Evolutionary conservation across 1,139 yeast genomes (phyloP), one percentile per base, ranked within the genome.

Genomic region (Candida sp.): DNA sequence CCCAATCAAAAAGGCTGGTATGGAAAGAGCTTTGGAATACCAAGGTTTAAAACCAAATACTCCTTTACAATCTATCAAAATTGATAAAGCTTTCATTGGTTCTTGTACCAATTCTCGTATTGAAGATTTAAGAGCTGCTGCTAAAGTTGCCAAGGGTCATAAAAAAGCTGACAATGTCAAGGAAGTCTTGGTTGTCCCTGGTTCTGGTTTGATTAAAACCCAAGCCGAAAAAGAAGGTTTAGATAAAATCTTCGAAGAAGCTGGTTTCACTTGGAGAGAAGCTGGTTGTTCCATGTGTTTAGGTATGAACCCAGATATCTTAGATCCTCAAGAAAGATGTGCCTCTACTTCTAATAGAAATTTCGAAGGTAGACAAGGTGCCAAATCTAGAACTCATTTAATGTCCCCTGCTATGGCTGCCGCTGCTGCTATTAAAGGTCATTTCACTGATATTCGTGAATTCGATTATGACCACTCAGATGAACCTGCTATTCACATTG

Each of bases 351-450:
- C 98, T 25, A 93, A 93, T 77, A 87, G 99, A 79, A 93, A 93
- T 74, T 93, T 93, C 64, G 97, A 93, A 70, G 99, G 99, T 57
- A 93, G 99, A 70, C 99, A 93, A 75, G 99, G 99, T 70, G 96
- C 97, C 42, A 73, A 71, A 47, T 89, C 97, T n/a, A 82, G 99
- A 73, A 93, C 98, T 21, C 99, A 93, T 63, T 79, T 93, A 63
- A 89, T 91, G 95, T 89, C 97, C 12, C 99, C 99, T 33, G 96
- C 96, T 30, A 93, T 93, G 99, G 98, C 99, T 40, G 99, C 99
- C 21, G 97, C 97, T 33, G 98, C 99, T 29, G 97, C 95, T 56
- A 84, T 93, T 52, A 81, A 80, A 47, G 99, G 99, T 53, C 91
- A 84, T 61, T 84, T 93, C 60, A 79, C 87, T 40, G 99, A 93